Conservation (phyloP, 2,329 filamentous ascomycete species). For the Fusarium udum region DNA sequence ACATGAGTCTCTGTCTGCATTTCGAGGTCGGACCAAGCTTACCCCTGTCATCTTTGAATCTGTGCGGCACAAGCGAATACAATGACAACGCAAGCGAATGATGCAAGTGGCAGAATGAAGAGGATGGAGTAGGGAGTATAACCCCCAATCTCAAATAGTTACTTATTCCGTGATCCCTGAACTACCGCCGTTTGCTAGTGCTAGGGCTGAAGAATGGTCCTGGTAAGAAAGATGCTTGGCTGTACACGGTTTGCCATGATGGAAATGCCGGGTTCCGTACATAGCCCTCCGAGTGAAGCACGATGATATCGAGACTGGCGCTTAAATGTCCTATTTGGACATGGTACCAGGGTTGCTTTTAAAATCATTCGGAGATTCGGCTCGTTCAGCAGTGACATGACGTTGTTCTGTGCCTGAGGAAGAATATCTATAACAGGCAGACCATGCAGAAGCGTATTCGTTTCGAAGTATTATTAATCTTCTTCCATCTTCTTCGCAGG, state of each 20-base stretch:
- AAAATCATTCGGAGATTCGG: background rate
- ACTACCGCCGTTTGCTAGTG: background rate
- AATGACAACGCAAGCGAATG: constrained; percentile 1
- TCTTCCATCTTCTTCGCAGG: background rate
- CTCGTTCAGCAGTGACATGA: background rate
- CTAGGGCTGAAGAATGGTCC: constrained; percentile 28
- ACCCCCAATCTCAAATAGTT: background rate
- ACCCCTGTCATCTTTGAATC: constrained; percentile 10
- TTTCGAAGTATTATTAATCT: constrained; percentile 1
- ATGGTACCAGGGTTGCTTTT: background rate
- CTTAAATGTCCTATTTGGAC: constrained; percentile 2
- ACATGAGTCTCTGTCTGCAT: constrained; percentile 1
- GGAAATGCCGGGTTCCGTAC: background rate
- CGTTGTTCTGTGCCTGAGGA: background rate
- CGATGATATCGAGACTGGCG: background rate
- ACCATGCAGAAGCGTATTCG: background rate
- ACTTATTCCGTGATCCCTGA: background rate
- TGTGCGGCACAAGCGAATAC: constrained; percentile 29
- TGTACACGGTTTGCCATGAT: background rate
- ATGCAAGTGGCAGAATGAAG: background rate
- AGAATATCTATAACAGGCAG: background rate
- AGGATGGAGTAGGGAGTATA: background rate
- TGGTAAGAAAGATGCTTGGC: constrained; percentile 26
- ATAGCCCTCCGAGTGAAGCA: constrained; percentile 8
- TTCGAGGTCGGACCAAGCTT: constrained; percentile 5